A percentile compares a stretch with the other conserved stretches of the same genome.
phyloP scores from a whole-genome alignment of 306 rosid species.

The Ammopiptanthus mongolicus region DNA sequence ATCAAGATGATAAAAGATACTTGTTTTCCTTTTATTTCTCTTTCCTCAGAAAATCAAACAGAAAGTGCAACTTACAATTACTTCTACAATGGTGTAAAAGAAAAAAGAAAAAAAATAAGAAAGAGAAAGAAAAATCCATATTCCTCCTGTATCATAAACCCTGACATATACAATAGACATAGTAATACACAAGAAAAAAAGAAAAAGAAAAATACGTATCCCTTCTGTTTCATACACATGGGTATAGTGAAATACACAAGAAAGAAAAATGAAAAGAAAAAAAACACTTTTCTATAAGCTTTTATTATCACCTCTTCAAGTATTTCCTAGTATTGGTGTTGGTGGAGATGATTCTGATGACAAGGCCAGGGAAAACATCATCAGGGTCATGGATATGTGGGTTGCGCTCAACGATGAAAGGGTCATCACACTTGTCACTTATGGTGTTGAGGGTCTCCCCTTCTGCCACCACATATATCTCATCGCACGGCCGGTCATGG shows the following conservation, averaged over 20 bases:
- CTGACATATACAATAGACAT: background rate
- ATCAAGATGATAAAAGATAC: background rate
- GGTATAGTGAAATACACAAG: background rate
- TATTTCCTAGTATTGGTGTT: background rate
- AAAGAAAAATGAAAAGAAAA: background rate
- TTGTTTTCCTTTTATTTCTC: slow-evolving; percentile 7
- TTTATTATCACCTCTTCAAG: background rate
- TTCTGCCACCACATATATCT: slow-evolving; percentile 68
- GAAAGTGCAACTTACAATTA: background rate
- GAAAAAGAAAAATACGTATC: background rate
- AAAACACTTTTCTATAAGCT: background rate
- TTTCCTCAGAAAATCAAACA: slow-evolving; percentile 6
- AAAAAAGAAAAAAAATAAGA: background rate
- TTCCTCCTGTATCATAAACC: background rate
- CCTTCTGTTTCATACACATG: background rate
- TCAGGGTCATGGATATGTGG: slow-evolving; percentile 94
- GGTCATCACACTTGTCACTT: slow-evolving; percentile 82
- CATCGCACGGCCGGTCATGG: slow-evolving; percentile 39
- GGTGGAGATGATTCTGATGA: slow-evolving; percentile 62
- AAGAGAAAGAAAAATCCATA: background rate
- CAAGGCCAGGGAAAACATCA: slow-evolving; percentile 89
- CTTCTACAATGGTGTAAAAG: background rate
- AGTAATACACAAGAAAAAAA: background rate
- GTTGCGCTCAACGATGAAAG: slow-evolving; percentile 74
- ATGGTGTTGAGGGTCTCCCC: slow-evolving; percentile 89